Percentiles rank a stretch among this genome's conserved stretches.
Evolutionary conservation across 768 basidiomycete species (phyloP).

Genomic region (Dacryopinax spathularia): DNA sequence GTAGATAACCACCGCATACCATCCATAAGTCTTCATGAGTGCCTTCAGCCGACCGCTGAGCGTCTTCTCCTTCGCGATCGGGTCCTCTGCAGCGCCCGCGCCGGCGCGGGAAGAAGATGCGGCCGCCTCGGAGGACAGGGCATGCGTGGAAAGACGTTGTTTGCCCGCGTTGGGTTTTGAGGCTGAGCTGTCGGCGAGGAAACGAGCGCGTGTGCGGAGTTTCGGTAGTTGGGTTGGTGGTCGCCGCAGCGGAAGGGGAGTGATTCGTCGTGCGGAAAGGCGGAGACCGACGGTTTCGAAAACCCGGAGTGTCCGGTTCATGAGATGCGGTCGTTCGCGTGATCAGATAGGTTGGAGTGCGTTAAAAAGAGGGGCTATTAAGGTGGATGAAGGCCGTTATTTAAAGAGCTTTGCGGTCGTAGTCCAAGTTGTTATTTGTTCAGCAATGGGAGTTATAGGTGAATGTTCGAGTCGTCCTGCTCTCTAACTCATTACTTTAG

Average conservation of each 20-base stretch:
- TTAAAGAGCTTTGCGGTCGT: not conserved
- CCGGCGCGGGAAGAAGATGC: not conserved
- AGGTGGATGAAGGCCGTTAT: not conserved
- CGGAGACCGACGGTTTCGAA: not conserved
- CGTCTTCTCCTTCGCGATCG: not conserved
- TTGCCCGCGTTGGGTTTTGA: not conserved
- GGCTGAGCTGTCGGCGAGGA: not conserved
- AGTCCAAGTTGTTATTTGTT: not conserved
- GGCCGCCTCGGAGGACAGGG: not conserved
- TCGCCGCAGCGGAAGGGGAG: not conserved
- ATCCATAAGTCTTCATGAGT: conserved; percentile 84
- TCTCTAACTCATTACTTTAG: too few species aligned
- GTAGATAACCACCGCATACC: conserved; percentile 92
- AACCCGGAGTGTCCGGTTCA: not conserved
- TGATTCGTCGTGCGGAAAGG: not conserved
- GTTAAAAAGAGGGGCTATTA: too few species aligned
- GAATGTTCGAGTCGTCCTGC: too few species aligned
- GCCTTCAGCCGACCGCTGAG: conserved; percentile 60
- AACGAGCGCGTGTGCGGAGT: not conserved
- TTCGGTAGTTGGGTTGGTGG: not conserved
- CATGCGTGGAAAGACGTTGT: not conserved
- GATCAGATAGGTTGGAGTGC: too few species aligned
- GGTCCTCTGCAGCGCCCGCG: too few species aligned
- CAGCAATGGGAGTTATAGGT: too few species aligned
- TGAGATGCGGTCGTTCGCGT: too few species aligned